Percentiles rank a stretch among this genome's conserved stretches.
phyloP scores from a whole-genome alignment of 441 rosid species.

The Arabidopsis lyrata region DNA sequence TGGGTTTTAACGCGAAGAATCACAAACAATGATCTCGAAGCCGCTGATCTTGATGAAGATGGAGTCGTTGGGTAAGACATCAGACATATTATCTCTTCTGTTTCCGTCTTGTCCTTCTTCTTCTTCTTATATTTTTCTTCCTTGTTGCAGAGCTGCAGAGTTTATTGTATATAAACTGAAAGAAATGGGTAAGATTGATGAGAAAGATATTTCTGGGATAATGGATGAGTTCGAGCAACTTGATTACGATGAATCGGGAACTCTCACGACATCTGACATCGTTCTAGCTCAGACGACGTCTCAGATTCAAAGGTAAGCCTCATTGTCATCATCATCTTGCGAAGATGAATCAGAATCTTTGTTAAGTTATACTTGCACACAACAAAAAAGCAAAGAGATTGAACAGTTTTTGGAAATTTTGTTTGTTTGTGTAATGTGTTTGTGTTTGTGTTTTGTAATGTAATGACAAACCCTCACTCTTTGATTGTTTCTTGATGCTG shows the following conservation, averaged over 20 bases:
- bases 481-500: constrained; percentile 27
- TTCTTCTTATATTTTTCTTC: constrained; percentile 20
- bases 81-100: constrained; percentile 8
- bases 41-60: constrained; percentile 76
- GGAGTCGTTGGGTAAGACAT: constrained; percentile 66
- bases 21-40: constrained; percentile 70
- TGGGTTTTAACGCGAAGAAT: constrained; percentile 71
- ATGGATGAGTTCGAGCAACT: constrained; percentile 67
- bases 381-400: constrained; percentile 7
- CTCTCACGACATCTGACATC: constrained; percentile 57
- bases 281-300: constrained; percentile 43
- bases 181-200: constrained; percentile 75
- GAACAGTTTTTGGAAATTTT: neutral
- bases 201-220: constrained; percentile 55
- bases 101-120: constrained; percentile 12
- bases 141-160: constrained; percentile 56
- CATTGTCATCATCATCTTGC: constrained; percentile 2
- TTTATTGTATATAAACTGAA: constrained; percentile 58
- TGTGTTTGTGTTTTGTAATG: constrained; percentile 17
- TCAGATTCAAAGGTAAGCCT: constrained; percentile 34
- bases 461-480: constrained; percentile 13
- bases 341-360: neutral
- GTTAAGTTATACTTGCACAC: constrained; percentile 17
- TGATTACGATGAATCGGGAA: constrained; percentile 66
- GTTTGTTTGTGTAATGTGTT: constrained; percentile 8